phyloP scores from a whole-genome alignment of 306 rosid genomes.

The Fagus sylvatica region DNA sequence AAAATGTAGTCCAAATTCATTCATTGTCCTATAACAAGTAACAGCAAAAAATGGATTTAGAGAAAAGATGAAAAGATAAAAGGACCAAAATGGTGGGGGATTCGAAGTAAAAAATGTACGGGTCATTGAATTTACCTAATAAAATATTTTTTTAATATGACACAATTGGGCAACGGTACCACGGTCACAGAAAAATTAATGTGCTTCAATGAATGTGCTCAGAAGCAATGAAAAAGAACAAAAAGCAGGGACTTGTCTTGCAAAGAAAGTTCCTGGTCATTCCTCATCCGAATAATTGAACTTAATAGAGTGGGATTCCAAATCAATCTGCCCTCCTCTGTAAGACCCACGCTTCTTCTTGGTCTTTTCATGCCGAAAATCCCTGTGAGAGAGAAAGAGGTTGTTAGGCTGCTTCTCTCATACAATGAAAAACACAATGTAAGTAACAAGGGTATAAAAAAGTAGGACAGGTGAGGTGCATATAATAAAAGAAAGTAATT shows the following conservation, averaged over 20 bases:
- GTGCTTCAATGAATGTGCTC: background rate
- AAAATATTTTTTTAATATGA: background rate
- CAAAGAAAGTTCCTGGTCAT: constrained; percentile 18
- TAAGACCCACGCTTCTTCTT: constrained; percentile 95
- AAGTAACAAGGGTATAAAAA: background rate
- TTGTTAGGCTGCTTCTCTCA: constrained; percentile 8
- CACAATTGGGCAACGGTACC: background rate
- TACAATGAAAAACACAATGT: background rate
- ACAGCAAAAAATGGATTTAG: background rate
- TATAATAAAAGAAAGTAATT: too few relatives aligned
- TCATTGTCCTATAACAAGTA: too few relatives aligned
- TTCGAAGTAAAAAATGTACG: background rate
- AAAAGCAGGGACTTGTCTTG: background rate
- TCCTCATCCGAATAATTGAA: constrained; percentile 84
- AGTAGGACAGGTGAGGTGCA: too few relatives aligned
- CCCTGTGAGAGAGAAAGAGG: constrained; percentile 44
- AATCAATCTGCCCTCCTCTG: constrained; percentile 89
- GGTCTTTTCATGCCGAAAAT: constrained; percentile 94
- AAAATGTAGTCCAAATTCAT: too few relatives aligned
- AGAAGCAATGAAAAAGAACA: background rate
- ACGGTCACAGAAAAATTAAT: background rate
- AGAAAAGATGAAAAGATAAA: background rate
- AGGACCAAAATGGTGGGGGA: background rate
- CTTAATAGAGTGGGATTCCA: constrained; percentile 78
- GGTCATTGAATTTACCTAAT: background rate